phyloP scores from a whole-genome alignment of 2,329 filamentous ascomycete species.

The Xylariomycetidae sp. region DNA sequence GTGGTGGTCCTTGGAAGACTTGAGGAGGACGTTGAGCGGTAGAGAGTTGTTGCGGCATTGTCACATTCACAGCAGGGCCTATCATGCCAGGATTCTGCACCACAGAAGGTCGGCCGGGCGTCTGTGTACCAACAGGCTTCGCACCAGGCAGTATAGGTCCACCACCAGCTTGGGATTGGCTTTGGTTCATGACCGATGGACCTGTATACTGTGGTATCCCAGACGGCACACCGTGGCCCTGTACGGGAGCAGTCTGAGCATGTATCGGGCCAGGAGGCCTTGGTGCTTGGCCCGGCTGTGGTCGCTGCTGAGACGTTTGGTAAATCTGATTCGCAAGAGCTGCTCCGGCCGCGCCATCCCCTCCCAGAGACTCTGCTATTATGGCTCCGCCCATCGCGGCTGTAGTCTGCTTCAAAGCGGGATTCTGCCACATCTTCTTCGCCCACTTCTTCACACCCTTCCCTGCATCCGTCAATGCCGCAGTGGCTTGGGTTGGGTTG shows the following conservation, averaged over 20 bases:
- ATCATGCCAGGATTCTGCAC: no score
- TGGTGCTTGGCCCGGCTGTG: neutral
- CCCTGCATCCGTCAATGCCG: conserved; percentile 16
- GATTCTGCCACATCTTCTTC: conserved; percentile 23
- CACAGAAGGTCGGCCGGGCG: conserved; percentile 17
- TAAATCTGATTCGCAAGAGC: conserved; percentile 12
- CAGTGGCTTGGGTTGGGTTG: conserved; percentile 15
- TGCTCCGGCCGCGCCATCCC: conserved; percentile 11
- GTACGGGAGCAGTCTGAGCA: conserved; percentile 13
- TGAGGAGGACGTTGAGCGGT: conserved; percentile 6
- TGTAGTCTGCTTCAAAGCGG: conserved; percentile 20
- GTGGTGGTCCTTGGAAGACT: conserved; percentile 10
- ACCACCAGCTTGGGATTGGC: conserved; percentile 6
- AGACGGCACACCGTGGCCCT: conserved; percentile 8
- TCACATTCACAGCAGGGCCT: conserved; percentile 12
- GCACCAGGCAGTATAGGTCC: conserved; percentile 8
- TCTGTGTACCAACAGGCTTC: conserved; percentile 16
- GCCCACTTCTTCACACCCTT: conserved; percentile 28
- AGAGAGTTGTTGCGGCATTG: conserved; percentile 7
- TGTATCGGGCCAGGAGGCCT: conserved; percentile 12
- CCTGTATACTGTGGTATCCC: no score
- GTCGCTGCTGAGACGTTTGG: conserved; percentile 4
- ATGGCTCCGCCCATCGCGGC: conserved; percentile 18
- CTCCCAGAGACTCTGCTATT: conserved; percentile 15
- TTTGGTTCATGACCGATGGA: no score